Base-by-base conservation (phyloP, 441 rosid species). In the Geranium incanum region DNA sequence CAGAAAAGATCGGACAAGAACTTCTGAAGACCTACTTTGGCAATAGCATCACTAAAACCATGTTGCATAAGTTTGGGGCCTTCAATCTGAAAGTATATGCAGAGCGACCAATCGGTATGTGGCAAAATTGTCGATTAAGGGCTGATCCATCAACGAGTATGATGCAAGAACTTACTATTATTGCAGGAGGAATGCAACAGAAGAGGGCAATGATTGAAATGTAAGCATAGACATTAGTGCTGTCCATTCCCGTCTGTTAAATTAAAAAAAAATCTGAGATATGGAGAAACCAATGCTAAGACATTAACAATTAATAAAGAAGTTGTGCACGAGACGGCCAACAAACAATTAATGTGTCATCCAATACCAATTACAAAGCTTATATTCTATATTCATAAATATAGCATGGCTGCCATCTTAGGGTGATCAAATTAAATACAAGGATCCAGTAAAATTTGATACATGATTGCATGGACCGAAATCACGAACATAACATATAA, bases 161-260 rank as follows among this genome's bases (percentile, higher is more conserved):
- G 69, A 33, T 3, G 43, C 6, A 36, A 48, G 67, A 74, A 76
- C 88, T 81, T 69, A 86, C 92, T 38, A 87, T n/a, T 28, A 83
- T 38, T 39, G 92, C 92, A 3, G 89, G 89, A 5, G 92, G 88
- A 55, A 87, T 68, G 77, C 92, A 88, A 80, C 84, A 66, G 16
- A 84, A 59, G 69, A 88, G 87, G 39, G 89, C 89, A 19, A 86
- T 83, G 67, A 88, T 81, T 68, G 89, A 86, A 67, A 78, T 82
- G 75, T 84, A 88, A 70, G 88, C 88, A 57, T 86, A 87, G 41
- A 88, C 84, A 74, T 84, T 88, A 36, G 92, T 86, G 71, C 88
- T 86, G 81, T 88, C 89, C 92, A 88, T 88, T 16, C 83, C 87
- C 11, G 88, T 86, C 92, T 86, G 85, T 76, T 11, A 59, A 79